Evolutionary conservation across 176 grass and related monocot genomes (phyloP).

Genomic region (Avena insularis): DNA sequence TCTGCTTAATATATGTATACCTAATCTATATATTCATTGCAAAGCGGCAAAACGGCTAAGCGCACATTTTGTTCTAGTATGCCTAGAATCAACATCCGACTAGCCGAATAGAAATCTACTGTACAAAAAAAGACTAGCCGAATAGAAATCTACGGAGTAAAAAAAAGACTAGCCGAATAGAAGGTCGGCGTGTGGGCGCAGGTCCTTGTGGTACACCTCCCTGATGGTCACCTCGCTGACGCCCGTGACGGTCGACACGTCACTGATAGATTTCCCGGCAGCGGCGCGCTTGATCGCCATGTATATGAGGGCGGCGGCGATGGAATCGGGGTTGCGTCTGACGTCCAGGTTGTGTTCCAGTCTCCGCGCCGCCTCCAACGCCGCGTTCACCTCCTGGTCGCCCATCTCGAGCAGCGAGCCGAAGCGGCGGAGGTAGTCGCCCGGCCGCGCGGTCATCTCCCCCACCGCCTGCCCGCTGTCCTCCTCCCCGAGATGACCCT

Average conservation of each 20-base stretch:
- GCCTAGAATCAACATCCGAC: too few species aligned
- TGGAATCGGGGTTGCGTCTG: constrained; percentile 40
- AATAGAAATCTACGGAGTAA: not conserved
- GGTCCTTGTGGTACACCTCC: constrained; percentile 29
- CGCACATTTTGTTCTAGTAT: too few species aligned
- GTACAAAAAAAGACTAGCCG: not conserved
- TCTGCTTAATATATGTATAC: too few species aligned
- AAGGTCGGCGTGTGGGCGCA: not conserved
- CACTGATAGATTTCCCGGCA: not conserved
- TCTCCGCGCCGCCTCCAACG: constrained; percentile 27
- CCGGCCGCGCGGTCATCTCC: too few species aligned
- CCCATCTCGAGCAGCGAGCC: too few species aligned
- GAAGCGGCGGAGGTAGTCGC: constrained; percentile 44
- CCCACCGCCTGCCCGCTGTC: too few species aligned
- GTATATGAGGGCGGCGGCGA: constrained; percentile 46
- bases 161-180: constrained; percentile 15
- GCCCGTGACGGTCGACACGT: constrained; percentile 45
- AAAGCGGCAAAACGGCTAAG: too few species aligned
- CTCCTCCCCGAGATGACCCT: too few species aligned
- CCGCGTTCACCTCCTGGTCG: not conserved
- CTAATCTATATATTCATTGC: too few species aligned
- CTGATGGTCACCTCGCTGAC: constrained; percentile 45
- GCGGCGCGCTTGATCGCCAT: not conserved
- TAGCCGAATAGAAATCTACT: too few species aligned
- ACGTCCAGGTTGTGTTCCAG: constrained; percentile 48